Conservation (phyloP, 768 basidiomycete species). For the Erythrobasidium yunnanense region DNA sequence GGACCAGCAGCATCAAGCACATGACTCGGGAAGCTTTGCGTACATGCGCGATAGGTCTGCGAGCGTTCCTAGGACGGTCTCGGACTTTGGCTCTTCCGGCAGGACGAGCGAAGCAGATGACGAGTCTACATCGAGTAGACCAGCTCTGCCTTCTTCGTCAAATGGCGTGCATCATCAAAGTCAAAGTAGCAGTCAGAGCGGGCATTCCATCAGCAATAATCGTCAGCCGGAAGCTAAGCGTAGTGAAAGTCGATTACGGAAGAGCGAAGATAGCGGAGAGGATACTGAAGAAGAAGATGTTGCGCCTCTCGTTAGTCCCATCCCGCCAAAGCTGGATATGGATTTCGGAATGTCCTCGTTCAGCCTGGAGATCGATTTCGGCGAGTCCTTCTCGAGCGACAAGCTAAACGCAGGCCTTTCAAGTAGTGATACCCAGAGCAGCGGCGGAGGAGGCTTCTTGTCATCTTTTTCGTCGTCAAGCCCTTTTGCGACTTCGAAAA, state of each 20-base stretch:
- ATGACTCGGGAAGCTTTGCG: no score
- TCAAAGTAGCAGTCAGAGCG: not conserved
- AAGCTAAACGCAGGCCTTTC: not conserved
- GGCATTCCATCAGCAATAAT: not conserved
- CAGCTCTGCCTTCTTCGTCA: not conserved
- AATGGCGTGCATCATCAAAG: not conserved
- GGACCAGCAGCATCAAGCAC: no score
- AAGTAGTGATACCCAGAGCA: no score
- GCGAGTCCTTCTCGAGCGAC: not conserved
- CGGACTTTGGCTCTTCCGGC: not conserved
- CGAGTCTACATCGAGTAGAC: not conserved
- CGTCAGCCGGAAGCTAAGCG: not conserved
- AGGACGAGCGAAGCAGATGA: not conserved
- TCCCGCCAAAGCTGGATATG: slow-evolving; percentile 17
- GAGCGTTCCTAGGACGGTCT: slow-evolving; percentile 3
- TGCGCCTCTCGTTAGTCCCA: slow-evolving; percentile 6
- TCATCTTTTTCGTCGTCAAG: not conserved
- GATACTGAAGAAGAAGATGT: not conserved
- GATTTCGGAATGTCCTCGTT: slow-evolving; percentile 15
- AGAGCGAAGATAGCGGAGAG: not conserved
- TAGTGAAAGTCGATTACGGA: not conserved
- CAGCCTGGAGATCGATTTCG: slow-evolving; percentile 6
- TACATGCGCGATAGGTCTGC: slow-evolving; percentile 4
- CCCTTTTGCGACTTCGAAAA: no score
- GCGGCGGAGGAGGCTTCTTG: not conserved